Evolutionary conservation across 768 basidiomycete species (phyloP), one percentile per base, ranked within the genome.

Genomic region (Trichaptum fuscoviolaceum): DNA sequence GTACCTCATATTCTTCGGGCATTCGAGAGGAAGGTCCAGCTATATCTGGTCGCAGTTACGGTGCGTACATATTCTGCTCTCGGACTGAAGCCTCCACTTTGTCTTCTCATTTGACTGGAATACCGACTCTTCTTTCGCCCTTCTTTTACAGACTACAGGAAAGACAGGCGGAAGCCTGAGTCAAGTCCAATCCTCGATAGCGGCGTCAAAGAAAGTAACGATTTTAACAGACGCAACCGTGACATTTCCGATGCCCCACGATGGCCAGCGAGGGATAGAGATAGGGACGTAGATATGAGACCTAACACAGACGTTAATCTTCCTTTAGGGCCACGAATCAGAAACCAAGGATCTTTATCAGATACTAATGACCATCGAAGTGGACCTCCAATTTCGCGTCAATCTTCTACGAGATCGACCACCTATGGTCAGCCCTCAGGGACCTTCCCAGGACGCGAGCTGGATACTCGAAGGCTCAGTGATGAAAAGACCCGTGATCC

Each of bases 101-200:
- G 20, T 52, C 42, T 4, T 52, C 5, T 52, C 42, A 12, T 52
- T 15, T 52, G 42, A 12, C 42, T 52, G 42, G 42, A 15, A 52
- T 52, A 52, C 42, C 42, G 42, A 52, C 42, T 52, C 42, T 52
- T 52, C 42, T 52, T n/a, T 52, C 42, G 42, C 42, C 42, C 42
- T 20, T 52, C 42, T 52, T 52, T 52, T 52, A 20, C 15, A 52
- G 42, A 20, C 42, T 52, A 52, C 42, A 52, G 42, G 15, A 12
- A 52, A 52, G 42, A 52, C 42, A 52, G 42, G 42, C 42, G 10
- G 20, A 12, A 52, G 20, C 42, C 15, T 20, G 42, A 52, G 2
- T 20, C 42, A 52, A 52, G 20, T 52, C 42, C 12, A 2, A 52
- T 20, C 42, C 20, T 52, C 20, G 42, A 52, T 20, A 52, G 15